A percentile compares a stretch with the other conserved stretches of the same genome.
Evolutionary conservation across 2,329 filamentous ascomycete genomes (phyloP).

Genomic region (Cladophialophora carrionii): DNA sequence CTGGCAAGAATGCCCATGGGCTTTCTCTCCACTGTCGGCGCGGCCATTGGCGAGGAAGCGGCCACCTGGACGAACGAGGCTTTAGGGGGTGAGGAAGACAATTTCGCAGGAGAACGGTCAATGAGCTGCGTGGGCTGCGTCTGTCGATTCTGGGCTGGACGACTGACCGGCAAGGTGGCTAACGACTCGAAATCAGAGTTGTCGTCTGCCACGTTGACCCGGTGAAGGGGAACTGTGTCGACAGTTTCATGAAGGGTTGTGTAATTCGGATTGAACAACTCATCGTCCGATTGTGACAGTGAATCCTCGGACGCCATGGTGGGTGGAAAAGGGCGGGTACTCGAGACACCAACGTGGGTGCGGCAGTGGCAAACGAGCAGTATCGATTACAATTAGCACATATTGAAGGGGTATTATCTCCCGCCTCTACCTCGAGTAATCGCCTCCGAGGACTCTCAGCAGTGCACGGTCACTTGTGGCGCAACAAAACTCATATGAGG

Average conservation of each 20-base stretch:
- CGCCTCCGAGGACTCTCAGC: neutral
- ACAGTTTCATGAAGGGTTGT: conserved; percentile 31
- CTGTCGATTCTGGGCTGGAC: conserved; percentile 47
- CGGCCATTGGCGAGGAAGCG: conserved; percentile 78
- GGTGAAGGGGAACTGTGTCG: conserved; percentile 34
- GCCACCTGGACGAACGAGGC: conserved; percentile 71
- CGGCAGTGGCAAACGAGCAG: neutral
- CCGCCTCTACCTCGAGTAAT: neutral
- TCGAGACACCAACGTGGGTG: neutral
- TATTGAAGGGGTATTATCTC: neutral
- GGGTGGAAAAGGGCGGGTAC: neutral
- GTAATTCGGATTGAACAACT: conserved; percentile 30
- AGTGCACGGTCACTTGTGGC: conserved; percentile 1
- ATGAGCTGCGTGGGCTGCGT: conserved; percentile 67
- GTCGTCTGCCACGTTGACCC: conserved; percentile 20
- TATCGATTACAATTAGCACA: neutral
- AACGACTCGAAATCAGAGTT: conserved; percentile 51
- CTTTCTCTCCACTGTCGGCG: conserved; percentile 40
- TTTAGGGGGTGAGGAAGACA: conserved; percentile 40
- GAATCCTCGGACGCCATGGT: conserved; percentile 26
- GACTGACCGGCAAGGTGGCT: conserved; percentile 52
- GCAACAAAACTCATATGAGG: neutral
- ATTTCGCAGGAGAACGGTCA: conserved; percentile 43
- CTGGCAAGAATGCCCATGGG: conserved; percentile 57
- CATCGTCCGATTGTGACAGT: conserved; percentile 34